Percentiles rank a stretch among this genome's conserved stretches.
These are phyloP conservation scores for Erucastrum elatum DNA, from an alignment of 345 rosid genomes.

Conservation along the genomic window DNA sequence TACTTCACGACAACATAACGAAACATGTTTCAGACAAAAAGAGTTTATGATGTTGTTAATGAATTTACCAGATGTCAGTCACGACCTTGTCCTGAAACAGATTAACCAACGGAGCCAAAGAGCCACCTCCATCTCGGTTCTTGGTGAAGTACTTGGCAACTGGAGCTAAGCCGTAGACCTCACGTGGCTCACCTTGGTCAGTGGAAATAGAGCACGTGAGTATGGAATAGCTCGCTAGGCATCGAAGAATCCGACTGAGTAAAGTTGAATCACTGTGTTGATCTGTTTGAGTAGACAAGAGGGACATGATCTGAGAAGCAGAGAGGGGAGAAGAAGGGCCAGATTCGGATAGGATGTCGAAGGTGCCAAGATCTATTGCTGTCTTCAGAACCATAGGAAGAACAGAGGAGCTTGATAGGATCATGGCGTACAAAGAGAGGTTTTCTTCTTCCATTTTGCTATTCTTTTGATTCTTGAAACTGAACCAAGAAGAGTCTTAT, in stretches of 20 bases:
- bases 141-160: constrained; percentile 37
- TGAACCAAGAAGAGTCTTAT: neutral
- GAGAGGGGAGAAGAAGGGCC: constrained; percentile 19
- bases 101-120: constrained; percentile 34
- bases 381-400: constrained; percentile 40
- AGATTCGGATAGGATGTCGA: constrained; percentile 32
- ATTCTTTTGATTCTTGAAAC: constrained; percentile 1
- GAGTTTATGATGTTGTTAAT: constrained; percentile 1
- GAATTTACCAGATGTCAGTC: constrained; percentile 34
- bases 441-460: constrained; percentile 34
- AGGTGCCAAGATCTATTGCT: constrained; percentile 32
- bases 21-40: neutral
- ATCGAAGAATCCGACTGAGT: constrained; percentile 31
- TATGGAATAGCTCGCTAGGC: constrained; percentile 25
- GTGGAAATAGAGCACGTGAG: constrained; percentile 32
- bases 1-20: neutral
- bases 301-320: constrained; percentile 22
- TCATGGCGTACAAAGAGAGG: constrained; percentile 26
- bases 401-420: constrained; percentile 30
- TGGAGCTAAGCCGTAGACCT: constrained; percentile 31
- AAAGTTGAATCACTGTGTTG: constrained; percentile 1
- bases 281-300: constrained; percentile 13
- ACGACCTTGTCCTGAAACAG: constrained; percentile 36
- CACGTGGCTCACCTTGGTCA: constrained; percentile 13
- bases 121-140: constrained; percentile 28